Percentiles rank a stretch among this genome's conserved stretches.
These are phyloP conservation scores for Colletotrichum spinosum DNA, from an alignment of 2,329 filamentous ascomycete species.

Conservation along the genomic window DNA sequence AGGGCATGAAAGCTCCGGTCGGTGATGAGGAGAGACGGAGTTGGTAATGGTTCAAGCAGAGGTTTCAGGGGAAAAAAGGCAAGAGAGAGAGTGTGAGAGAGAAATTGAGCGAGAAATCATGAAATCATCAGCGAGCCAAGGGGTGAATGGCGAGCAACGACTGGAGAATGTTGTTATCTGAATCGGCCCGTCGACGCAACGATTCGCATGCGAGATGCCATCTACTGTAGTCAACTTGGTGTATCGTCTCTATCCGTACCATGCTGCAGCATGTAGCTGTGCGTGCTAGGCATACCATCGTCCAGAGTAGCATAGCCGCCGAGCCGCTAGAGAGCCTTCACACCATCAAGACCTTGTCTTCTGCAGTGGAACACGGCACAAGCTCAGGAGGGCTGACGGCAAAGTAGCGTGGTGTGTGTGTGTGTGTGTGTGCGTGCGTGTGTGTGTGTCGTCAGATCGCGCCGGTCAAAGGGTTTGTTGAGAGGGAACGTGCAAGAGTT, in stretches of 20 bases:
- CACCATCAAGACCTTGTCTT: background rate
- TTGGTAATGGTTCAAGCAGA: too few species aligned
- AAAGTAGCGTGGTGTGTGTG: too few species aligned
- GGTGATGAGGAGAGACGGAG: too few species aligned
- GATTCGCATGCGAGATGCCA: conserved; percentile 34
- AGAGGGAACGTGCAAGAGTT: background rate
- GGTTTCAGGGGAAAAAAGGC: too few species aligned
- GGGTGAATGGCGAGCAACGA: background rate
- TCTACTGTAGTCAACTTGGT: background rate
- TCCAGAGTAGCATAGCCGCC: conserved; percentile 2
- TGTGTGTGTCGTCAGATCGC: background rate
- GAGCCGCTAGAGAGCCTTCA: background rate
- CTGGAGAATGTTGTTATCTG: conserved; percentile 23
- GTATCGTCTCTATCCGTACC: background rate
- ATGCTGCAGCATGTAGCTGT: background rate
- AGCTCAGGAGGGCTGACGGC: background rate
- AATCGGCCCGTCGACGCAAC: conserved; percentile 33
- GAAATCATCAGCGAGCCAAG: conserved; percentile 3
- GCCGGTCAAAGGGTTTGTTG: conserved; percentile 20
- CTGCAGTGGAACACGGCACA: background rate
- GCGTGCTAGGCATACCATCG: background rate
- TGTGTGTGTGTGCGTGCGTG: too few species aligned
- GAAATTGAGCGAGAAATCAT: background rate
- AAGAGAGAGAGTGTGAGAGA: conserved; percentile 5
- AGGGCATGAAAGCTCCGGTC: too few species aligned